phyloP scores from a whole-genome alignment of 352 stramenopile genomes.

The Blastocystis sp. region DNA sequence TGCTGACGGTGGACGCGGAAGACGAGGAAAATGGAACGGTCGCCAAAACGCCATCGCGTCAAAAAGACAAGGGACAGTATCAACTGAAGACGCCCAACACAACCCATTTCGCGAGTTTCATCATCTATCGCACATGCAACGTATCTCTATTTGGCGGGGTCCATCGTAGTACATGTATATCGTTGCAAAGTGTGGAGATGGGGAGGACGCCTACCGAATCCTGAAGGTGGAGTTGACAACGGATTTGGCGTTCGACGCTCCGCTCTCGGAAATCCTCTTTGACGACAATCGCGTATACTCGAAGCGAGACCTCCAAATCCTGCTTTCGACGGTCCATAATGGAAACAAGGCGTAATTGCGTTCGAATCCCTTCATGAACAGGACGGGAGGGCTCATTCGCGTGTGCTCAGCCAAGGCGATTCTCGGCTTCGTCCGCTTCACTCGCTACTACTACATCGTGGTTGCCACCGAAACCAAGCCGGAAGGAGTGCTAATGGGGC shows the following conservation, averaged over 20 bases:
- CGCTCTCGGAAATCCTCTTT: constrained; percentile 68
- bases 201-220: constrained; percentile 17
- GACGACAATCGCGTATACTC: constrained; percentile 75
- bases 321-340: constrained; percentile 75
- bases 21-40: neutral
- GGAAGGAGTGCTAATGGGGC: constrained; percentile 89
- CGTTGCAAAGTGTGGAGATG: neutral
- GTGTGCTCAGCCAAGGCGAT: constrained; percentile 90
- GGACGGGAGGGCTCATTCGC: constrained; percentile 44
- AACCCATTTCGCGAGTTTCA: constrained; percentile 17
- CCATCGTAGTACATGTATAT: constrained; percentile 49
- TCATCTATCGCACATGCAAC: constrained; percentile 28
- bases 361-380: constrained; percentile 39
- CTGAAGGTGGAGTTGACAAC: constrained; percentile 28
- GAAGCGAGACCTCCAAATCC: constrained; percentile 50
- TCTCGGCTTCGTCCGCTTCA: constrained; percentile 95
- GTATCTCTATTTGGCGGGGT: neutral
- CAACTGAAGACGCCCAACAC: constrained; percentile 3
- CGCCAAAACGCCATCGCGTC: neutral
- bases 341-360: constrained; percentile 75
- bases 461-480: constrained; percentile 96
- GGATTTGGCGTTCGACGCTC: neutral
- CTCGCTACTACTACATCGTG: constrained; percentile 97
- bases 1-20: neutral
- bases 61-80: neutral